phyloP scores from a whole-genome alignment of 2,329 filamentous ascomycete genomes.

The Pochonia chlamydosporia region DNA sequence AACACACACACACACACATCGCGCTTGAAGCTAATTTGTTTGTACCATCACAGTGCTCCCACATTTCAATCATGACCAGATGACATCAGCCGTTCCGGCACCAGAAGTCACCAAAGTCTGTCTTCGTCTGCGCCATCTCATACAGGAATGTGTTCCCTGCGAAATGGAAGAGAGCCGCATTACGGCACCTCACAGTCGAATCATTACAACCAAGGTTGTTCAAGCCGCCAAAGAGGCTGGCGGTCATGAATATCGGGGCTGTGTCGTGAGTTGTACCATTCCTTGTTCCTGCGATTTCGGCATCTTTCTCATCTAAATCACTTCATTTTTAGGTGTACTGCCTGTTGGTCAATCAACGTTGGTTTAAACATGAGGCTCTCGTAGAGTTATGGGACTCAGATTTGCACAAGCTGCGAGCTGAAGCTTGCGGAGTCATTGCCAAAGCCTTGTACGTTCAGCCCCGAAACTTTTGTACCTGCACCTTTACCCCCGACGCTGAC shows the following conservation, averaged over 20 bases:
- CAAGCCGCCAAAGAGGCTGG: conserved; percentile 78
- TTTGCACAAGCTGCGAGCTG: conserved; percentile 70
- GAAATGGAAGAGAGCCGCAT: conserved; percentile 74
- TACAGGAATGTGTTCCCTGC: conserved; percentile 85
- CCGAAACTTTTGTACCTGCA: neutral
- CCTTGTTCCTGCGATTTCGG: neutral
- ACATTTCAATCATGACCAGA: conserved; percentile 48
- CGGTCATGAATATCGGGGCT: conserved; percentile 65
- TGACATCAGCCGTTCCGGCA: conserved; percentile 65
- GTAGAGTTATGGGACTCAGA: conserved; percentile 90
- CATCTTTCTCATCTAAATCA: neutral
- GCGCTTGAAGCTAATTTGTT: no score
- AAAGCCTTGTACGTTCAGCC: conserved; percentile 57
- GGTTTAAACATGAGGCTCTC: conserved; percentile 73
- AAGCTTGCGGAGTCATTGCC: conserved; percentile 85
- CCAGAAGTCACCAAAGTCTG: conserved; percentile 84
- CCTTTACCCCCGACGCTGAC: neutral
- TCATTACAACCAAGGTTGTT: conserved; percentile 78
- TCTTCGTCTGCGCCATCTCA: conserved; percentile 81
- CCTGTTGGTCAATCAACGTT: conserved; percentile 63
- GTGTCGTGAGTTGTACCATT: conserved; percentile 59
- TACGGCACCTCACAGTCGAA: conserved; percentile 72
- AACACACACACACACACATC: no score
- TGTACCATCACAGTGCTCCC: conserved; percentile 53
- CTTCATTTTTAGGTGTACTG: conserved; percentile 52